A percentile compares a stretch with the other conserved stretches of the same genome.
phyloP scores from a whole-genome alignment of 2,329 filamentous ascomycete species.

The Fusarium sp. region DNA sequence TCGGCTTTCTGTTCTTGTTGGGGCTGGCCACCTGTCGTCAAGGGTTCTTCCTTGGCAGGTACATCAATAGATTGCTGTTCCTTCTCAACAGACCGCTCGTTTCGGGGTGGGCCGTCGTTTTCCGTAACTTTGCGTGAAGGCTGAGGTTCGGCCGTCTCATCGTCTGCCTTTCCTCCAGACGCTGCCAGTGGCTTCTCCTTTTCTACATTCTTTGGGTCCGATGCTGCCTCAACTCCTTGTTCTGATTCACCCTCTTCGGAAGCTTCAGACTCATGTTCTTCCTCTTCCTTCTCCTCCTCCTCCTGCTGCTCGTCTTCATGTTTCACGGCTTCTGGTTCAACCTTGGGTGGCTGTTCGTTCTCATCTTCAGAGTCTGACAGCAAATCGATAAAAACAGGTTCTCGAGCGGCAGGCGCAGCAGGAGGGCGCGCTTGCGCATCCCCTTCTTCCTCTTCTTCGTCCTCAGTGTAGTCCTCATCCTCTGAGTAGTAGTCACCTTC shows the following conservation, averaged over 20 bases:
- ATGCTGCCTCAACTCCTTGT: background rate
- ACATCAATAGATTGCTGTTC: constrained; percentile 1
- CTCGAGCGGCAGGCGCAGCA: constrained; percentile 37
- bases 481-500: constrained; percentile 45
- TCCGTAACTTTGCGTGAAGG: background rate
- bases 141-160: constrained; percentile 7
- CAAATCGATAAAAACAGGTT: constrained; percentile 59
- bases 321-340: background rate
- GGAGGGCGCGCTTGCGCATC: constrained; percentile 29
- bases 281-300: background rate
- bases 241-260: background rate
- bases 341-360: constrained; percentile 43
- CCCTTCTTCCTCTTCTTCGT: constrained; percentile 36
- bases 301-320: background rate
- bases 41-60: background rate
- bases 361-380: constrained; percentile 61
- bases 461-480: constrained; percentile 44
- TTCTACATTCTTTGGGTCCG: background rate
- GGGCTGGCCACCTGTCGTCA: background rate
- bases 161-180: background rate
- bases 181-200: background rate
- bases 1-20: background rate
- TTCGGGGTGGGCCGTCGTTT: background rate
- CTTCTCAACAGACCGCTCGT: background rate
- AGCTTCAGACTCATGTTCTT: background rate